These are phyloP conservation scores for Moringa oleifera DNA, from an alignment of 345 rosid species.

Conservation along the genomic window DNA sequence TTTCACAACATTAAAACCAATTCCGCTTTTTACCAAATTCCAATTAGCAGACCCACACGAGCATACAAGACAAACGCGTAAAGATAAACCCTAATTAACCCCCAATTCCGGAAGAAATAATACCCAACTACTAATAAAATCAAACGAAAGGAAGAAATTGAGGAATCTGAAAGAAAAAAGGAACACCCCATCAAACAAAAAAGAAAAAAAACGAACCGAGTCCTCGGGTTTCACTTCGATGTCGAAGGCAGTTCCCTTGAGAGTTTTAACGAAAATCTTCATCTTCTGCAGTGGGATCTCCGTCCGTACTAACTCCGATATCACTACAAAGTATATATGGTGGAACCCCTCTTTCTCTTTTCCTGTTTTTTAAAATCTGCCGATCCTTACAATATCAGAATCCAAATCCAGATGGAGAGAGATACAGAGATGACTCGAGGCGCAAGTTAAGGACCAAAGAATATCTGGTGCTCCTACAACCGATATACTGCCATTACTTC, in stretches of 20 bases:
- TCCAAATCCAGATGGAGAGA: no score
- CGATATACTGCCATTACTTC: not conserved
- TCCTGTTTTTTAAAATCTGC: no score
- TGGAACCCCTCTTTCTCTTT: no score
- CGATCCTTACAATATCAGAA: not conserved
- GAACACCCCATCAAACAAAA: no score
- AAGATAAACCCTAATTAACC: not conserved
- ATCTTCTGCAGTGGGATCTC: conserved; percentile 26
- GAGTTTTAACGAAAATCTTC: conserved; percentile 73
- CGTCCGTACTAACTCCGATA: not conserved
- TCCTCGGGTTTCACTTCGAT: conserved; percentile 64
- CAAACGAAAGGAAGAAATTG: not conserved
- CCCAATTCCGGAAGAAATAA: no score
- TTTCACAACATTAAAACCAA: no score
- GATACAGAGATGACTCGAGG: conserved; percentile 7
- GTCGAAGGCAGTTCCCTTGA: conserved; percentile 66
- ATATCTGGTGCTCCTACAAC: not conserved
- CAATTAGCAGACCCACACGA: not conserved
- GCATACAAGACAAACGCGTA: not conserved
- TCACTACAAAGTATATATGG: not conserved
- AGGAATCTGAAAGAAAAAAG: not conserved
- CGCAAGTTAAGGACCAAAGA: conserved; percentile 6
- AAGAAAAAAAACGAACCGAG: conserved; percentile 25
- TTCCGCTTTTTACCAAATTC: not conserved
- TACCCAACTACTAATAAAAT: not conserved